Percentiles rank a stretch among this genome's conserved stretches.
Evolutionary conservation across 768 basidiomycete species (phyloP).

Genomic region (Suillus americanus): DNA sequence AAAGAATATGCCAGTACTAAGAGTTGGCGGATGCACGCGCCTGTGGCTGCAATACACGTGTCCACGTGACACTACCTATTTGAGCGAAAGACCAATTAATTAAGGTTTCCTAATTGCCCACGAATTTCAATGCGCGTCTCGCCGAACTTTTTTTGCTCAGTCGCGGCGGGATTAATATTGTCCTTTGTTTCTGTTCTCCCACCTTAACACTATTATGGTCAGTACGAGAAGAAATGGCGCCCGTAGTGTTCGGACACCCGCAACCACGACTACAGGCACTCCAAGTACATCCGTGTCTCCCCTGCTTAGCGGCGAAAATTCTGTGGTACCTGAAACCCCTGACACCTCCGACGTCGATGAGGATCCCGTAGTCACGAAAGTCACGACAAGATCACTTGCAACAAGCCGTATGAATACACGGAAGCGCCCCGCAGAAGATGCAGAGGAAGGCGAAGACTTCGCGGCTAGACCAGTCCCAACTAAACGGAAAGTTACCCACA

Average conservation of each 20-base stretch:
- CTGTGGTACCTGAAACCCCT: constrained; percentile 51
- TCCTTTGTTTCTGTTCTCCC: constrained; percentile 13
- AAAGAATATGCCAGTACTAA: neutral
- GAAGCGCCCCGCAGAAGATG: constrained; percentile 38
- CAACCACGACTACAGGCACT: constrained; percentile 28
- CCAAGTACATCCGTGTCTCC: constrained; percentile 49
- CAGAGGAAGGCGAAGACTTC: constrained; percentile 20
- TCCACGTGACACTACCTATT: constrained; percentile 23
- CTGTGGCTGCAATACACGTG: constrained; percentile 22
- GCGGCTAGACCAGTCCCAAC: constrained; percentile 17
- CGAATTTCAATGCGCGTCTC: constrained; percentile 16
- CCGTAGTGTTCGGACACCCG: constrained; percentile 18
- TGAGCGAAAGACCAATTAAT: constrained; percentile 18
- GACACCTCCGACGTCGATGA: constrained; percentile 44
- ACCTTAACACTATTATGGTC: constrained; percentile 18
- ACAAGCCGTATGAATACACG: constrained; percentile 14
- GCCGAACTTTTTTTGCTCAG: constrained; percentile 3
- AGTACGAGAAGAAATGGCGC: constrained; percentile 18
- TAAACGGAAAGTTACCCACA: constrained; percentile 36
- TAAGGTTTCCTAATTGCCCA: constrained; percentile 18
- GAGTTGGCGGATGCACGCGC: constrained; percentile 12
- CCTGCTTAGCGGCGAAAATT: constrained; percentile 46
- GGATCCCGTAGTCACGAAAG: constrained; percentile 3
- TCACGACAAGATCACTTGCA: constrained; percentile 1
- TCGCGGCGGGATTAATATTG: constrained; percentile 5